Conservation (phyloP, 306 rosid species). For the Vigna radiata region DNA sequence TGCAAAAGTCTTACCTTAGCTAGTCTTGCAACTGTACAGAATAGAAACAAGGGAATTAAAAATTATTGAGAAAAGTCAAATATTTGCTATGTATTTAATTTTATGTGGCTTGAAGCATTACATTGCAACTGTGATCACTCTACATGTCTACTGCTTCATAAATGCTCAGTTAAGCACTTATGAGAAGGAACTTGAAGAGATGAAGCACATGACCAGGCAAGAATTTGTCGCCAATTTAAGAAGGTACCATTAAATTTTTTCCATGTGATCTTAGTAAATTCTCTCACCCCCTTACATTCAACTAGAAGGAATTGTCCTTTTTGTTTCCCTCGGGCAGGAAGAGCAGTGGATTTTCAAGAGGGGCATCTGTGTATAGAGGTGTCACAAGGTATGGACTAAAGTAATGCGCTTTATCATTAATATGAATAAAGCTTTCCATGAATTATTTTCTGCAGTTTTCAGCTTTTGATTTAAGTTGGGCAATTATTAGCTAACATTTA, state of each 20-base stretch:
- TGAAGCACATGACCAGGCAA: conserved; percentile 94
- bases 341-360: conserved; percentile 99
- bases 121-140: conserved; percentile 40
- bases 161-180: conserved; percentile 76
- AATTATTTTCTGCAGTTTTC: conserved; percentile 65
- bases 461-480: conserved; percentile 55
- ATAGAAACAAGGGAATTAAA: background rate
- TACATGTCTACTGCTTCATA: conserved; percentile 44
- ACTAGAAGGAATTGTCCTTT: conserved; percentile 36
- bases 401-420: conserved; percentile 46
- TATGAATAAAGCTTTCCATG: conserved; percentile 50
- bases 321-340: conserved; percentile 60
- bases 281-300: conserved; percentile 5
- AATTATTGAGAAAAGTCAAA: conserved; percentile 23
- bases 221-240: conserved; percentile 98
- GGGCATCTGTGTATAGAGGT: conserved; percentile 99
- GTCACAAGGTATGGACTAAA: conserved; percentile 97
- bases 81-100: conserved; percentile 25
- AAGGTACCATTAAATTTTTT: conserved; percentile 57
- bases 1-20: conserved; percentile 21
- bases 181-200: conserved; percentile 93
- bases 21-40: background rate
- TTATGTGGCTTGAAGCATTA: conserved; percentile 39
- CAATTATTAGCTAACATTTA: conserved; percentile 52
- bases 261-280: conserved; percentile 37